Conservation (phyloP, 495 filamentous ascomycete genomes). For the Aspergillus nidulans region DNA sequence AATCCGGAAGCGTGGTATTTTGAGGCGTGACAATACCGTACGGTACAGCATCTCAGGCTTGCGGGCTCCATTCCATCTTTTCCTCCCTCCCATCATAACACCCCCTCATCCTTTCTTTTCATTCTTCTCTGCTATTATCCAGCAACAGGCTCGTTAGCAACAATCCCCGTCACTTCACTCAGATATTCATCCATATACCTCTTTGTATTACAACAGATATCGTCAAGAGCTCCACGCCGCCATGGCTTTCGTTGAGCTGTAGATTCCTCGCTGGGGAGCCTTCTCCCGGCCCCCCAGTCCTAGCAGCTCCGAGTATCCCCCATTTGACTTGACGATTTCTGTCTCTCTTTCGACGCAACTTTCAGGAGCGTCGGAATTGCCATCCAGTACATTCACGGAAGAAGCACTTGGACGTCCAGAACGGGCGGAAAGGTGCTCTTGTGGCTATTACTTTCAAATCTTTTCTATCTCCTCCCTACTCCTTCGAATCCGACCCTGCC, state of each 20-base stretch:
- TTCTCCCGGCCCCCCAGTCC: slow-evolving; percentile 73
- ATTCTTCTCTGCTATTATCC: slow-evolving; percentile 14
- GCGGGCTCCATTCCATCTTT: slow-evolving; percentile 22
- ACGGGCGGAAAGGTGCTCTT: slow-evolving; percentile 40
- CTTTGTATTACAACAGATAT: slow-evolving; percentile 51
- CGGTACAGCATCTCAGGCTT: slow-evolving; percentile 14
- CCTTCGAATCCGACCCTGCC: slow-evolving; percentile 6
- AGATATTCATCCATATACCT: slow-evolving; percentile 20
- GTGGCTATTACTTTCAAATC: slow-evolving; percentile 18
- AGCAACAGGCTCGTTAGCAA: slow-evolving; percentile 34
- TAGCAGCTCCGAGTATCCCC: slow-evolving; percentile 68
- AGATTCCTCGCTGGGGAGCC: slow-evolving; percentile 78
- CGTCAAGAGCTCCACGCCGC: slow-evolving; percentile 78
- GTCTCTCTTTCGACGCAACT: slow-evolving; percentile 54
- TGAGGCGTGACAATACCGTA: slow-evolving; percentile 12
- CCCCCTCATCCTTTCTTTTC: slow-evolving; percentile 21
- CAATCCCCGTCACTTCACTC: slow-evolving; percentile 26
- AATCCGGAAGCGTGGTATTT: slow-evolving; percentile 8
- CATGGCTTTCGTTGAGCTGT: slow-evolving; percentile 92
- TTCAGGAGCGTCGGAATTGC: slow-evolving; percentile 44
- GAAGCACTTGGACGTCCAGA: slow-evolving; percentile 37
- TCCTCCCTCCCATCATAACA: slow-evolving; percentile 31
- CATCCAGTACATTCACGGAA: slow-evolving; percentile 38
- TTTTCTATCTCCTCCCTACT: slow-evolving; percentile 16
- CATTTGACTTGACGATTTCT: slow-evolving; percentile 76